Percentiles rank a stretch among this genome's conserved stretches.
These are phyloP conservation scores for Rosa multiflora DNA, from an alignment of 306 rosid genomes.

Conservation along the genomic window DNA sequence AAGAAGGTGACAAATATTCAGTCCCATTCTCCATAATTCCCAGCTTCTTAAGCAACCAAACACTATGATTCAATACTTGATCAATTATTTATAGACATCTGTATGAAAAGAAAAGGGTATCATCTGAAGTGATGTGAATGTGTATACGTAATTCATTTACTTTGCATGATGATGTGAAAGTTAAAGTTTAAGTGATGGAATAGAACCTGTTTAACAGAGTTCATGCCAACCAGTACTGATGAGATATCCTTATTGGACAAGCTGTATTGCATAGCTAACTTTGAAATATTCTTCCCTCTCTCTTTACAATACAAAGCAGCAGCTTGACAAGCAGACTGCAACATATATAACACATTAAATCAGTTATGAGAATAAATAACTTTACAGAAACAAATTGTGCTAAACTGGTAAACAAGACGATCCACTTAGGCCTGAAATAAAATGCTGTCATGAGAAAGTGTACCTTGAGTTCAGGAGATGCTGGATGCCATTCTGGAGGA, in stretches of 20 bases:
- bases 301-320: slow-evolving; percentile 67
- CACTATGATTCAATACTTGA: background rate
- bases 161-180: background rate
- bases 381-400: background rate
- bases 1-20: background rate
- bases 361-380: slow-evolving; percentile 9
- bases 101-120: background rate
- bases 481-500: slow-evolving; percentile 97
- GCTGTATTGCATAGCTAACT: slow-evolving; percentile 94
- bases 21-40: background rate
- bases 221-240: slow-evolving; percentile 92
- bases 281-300: slow-evolving; percentile 78
- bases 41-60: background rate
- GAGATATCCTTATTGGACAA: slow-evolving; percentile 82
- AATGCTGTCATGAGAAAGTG: background rate
- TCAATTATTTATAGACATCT: background rate
- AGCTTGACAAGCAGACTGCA: slow-evolving; percentile 80
- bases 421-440: background rate
- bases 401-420: background rate
- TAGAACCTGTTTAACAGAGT: slow-evolving; percentile 67
- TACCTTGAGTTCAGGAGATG: slow-evolving; percentile 82
- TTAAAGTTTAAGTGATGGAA: background rate
- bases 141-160: background rate
- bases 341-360: slow-evolving; percentile 20
- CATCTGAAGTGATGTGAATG: background rate